Evolutionary conservation across 257 asterid species (phyloP), one percentile per base, ranked within the genome.

Genomic region (Cinchona pubescens): DNA sequence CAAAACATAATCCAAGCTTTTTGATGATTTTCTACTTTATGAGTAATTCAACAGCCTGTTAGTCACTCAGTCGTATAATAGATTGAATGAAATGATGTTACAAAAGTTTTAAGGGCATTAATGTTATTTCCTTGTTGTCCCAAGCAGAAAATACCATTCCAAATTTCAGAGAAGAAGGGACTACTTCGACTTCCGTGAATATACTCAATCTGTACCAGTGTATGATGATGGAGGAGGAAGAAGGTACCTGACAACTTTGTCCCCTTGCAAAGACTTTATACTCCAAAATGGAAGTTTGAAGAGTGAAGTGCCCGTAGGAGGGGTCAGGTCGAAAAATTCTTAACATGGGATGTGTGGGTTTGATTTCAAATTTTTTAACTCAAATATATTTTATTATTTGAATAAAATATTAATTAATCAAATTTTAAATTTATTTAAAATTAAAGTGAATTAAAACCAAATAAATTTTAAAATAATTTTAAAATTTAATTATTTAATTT

Each of bases 151-250:
- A 34, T 35, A 34, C 21, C 34, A n/a, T n/a, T 16, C 35, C 5
- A 4, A 21, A 37, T 11, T 25, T n/a, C 3, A 8, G 16, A 25
- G 14, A 5, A n/a, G 16, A 45, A 37, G 16, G 25, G 59, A 3
- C 42, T 45, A 46, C 77, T 62, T 63, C 71, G 53, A 64, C 49
- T 67, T 74, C 51, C 60, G 62, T 74, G 65, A 46, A 46, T 42
- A 15, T 62, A 53, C 34, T 38, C 23, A 29, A 32, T 71, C 55
- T 10, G 42, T 30, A 38, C 42, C 63, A 25, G 34, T 9, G 13
- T 14, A 56, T 56, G 63, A n/a, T 25, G 63, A 5, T 12, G 40
- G 37, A 29, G 18, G 38, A 27, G 72, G 13, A 5, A 55, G 16
- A 16, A 34, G 16, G 74, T 29, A 21, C 2, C 75, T 71, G 67